Evolutionary conservation across 176 grass and related monocot genomes (phyloP), one percentile per base, ranked within the genome.

Genomic region (Musa beccarii): DNA sequence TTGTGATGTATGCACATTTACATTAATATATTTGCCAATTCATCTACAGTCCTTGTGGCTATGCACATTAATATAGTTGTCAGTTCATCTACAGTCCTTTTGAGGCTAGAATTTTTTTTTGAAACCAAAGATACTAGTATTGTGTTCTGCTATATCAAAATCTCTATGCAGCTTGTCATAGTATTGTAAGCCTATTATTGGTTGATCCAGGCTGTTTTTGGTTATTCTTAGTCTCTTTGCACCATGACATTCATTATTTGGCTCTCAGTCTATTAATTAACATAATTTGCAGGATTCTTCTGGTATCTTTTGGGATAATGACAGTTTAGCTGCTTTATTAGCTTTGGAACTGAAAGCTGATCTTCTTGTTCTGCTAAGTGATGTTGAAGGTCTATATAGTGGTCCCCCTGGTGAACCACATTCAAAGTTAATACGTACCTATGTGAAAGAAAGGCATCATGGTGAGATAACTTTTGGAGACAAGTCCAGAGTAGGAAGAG

Each of bases 271-370:
- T 83, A 25, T 67, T 52, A 22, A 19, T 74, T 21, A 80, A 55
- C 11, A 72, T 68, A 50, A 25, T 79, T 86, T 77, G 14, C 88
- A 99, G 95, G 95, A 99, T 79, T 94, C 95, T 76, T 94, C 86
- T 78, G 95, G 95, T 66, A 99, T 99, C 59, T 99, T 99, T 84
- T 99, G 95, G 95, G 95, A 99, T 61, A 99, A 99, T 86, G 95
- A 99, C 34, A 99, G 95, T 87, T 89, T 99, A 87, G 90, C 95
- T 10, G 95, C 88, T 43, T 82, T 99, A 24, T 23, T 99, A 69
- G 95, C 95, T n/a, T 80, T 99, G 52, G 95, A 99, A 79, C 76
- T 94, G 21, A 94, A 94, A 82, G 88, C 90, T 16, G 90, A 99
- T 78, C 86, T 99, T 49, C 90, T 99, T 80, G 76, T 99, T 84